Evolutionary conservation across 2,329 filamentous ascomycete genomes (phyloP), one percentile per base, ranked within the genome.

Genomic region (Hymenoscyphus scutula): DNA sequence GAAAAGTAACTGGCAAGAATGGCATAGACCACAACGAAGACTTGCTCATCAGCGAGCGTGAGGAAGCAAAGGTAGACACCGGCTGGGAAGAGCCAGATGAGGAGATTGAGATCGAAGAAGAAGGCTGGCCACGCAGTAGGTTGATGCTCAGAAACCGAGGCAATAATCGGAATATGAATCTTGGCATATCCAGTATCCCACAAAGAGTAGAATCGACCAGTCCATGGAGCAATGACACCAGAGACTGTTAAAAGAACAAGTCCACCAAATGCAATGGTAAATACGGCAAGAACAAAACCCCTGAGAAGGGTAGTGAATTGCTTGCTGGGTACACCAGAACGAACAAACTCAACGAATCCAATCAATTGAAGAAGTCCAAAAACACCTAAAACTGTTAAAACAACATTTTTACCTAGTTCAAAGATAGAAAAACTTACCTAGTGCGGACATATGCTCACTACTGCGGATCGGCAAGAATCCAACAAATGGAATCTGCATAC

Each of bases 171-270:
- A 74, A 99, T 99, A 74, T 99, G 95, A 67, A 98, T 96, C 83
- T 99, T 99, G 73, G 95, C 95, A 75, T 99, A 99, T 71, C 92
- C 90, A 5, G 95, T 99, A 76, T 99, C 96, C 92, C 94, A 99
- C 34, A 99, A 87, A 25, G 96, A 99, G 81, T 99, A 99, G 84
- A 99, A 99, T 72, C 95, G 93, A 67, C 95, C 95, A 72, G 91
- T 92, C 95, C 95, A 99, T 19, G 96, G 95, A 25, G 96, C 95
- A 76, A 99, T 95, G 69, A 95, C 90, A 65, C 95, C 95, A 19
- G 91, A 85, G 23, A 93, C 87, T 7, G 94, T 97, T 54, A 99
- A 83, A n/a, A 86, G 89, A 48, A 96, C 84, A n/a, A 99, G 83
- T 3, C 87, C 89, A 55, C 85, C 81, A 58, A 96, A 82, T 23